Evolutionary conservation across 176 grass and related monocot genomes (phyloP), one percentile per base, ranked within the genome.

Genomic region (Panicum miliaceum): DNA sequence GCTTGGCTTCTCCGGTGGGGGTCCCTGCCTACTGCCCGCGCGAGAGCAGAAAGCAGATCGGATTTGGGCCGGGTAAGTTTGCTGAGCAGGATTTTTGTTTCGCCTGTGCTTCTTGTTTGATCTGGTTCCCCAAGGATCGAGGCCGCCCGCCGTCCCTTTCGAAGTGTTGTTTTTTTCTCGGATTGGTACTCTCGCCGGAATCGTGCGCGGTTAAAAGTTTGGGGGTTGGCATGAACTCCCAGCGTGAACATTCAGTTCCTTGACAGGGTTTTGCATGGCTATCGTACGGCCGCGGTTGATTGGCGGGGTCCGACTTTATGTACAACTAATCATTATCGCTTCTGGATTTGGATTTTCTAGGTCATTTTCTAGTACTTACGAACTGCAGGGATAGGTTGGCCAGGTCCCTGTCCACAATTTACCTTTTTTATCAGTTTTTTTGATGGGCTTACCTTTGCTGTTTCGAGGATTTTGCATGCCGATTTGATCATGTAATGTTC

Each of bases 351-450:
- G 37, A 51, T 83, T 86, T 13, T 71, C 58, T 19, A 23, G 74
- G 88, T 86, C 84, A 65, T 88, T 88, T 79, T 90, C 63, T 47
- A 83, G 52, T 57, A 84, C 15, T 77, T 61, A 73, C 71, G 85
- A 84, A 84, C 85, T 75, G 51, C 61, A 68, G 80, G 69, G 38
- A 62, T 37, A 87, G 35, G 62, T 63, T 91, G 81, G 34, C 71
- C 53, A 79, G 85, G 89, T 84, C 89, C 70, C 78, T 84, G 20
- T 84, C 85, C 53, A 47, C 85, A 22, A 54, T 56, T 91, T 87
- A 26, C 75, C 75, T 85, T 87, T 73, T 12, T 62, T 32, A 69
- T 81, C 68, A n/a, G 41, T 62, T 85, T 81, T 62, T 80, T 90
- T 76, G 15, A 46, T 74, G 75, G 43, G 52, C 51, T 84, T 43